Base-by-base conservation (phyloP, 1,139 yeast genomes). In the Arxiozyma slooffiae region DNA sequence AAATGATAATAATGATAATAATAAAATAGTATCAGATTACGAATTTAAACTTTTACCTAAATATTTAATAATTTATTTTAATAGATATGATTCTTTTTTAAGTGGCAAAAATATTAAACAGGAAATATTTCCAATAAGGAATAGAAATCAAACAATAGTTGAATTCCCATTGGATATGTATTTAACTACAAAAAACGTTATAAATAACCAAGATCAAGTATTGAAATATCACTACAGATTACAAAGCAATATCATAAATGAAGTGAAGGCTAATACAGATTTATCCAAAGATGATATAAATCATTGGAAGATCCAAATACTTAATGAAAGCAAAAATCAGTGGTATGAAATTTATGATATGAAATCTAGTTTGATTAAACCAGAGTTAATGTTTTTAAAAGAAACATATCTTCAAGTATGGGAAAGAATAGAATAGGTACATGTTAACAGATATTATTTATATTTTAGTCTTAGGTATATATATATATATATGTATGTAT, bases 371-470 rank as follows among this genome's bases (percentile, higher is more conserved):
- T 63, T 64, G 17, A 73, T 77, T 41, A 80, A 81, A 43, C 71
- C 72, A 46, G 89, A 83, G 55, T 69, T 85, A 48, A 60, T 86
- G 49, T 82, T 84, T 58, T 64, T 85, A 39, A 74, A 76, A 44
- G 87, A 83, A 56, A 76, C 79, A 45, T 80, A 79, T 64, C 68
- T 86, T 41, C 90, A 84, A 63, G 68, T 85, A 18, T 85, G 94
- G 94, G 77, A 79, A 40, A 47, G 43, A 39, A 36, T 55, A 49
- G 36, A 46, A 43, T 17, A 22, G 16, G 11, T 17, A 9, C 16
- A 17, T 22, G 8, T 14, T 17, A 4, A 14, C 16, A 16, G 14
- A 18, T 30, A 34, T 20, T 37, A 39, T 20, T 37, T 22, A 37
- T 30, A 45, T 24, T 30, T 22, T 48, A 38, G 45, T 48, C 23